Base-by-base conservation (phyloP, 75 land plant species). In the Picea glauca region DNA sequence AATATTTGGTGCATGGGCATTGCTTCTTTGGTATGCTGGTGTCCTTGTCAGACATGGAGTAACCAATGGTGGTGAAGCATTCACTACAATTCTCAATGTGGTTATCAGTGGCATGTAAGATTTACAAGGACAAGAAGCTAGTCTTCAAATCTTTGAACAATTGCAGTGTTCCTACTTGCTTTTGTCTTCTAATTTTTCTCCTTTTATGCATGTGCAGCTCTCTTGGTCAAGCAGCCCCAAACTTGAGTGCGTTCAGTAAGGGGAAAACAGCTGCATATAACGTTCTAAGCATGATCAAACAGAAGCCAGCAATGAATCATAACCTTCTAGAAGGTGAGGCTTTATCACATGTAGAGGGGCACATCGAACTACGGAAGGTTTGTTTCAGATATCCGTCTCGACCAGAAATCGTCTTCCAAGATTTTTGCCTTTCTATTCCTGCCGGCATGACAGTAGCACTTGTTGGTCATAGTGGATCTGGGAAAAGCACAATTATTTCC, bases 391-490 rank as follows among this genome's bases (percentile, higher is more conserved):
- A 92, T 77, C 94, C 92, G 38, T 88, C 93, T 31, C 80, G 93
- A 68, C 79, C 86, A 26, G 80, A 81, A 33, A 74, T 77, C 46
- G 73, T 87, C 30, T 85, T 93, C 57, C 78, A 87, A 67, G 84
- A 89, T 57, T 81, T 93, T 62, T 83, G 81, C 82, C 83, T 91
- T 58, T 80, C 84, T 6, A 83, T 93, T 26, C 81, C 83, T 57
- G 89, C 93, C 62, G 93, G 95, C 20, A 87, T 82, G 57, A 89
- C 86, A 31, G 80, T 82, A 58, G 91, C 93, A 18, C 78, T 93
- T 79, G 90, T 91, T n/a, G 95, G 95, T 63, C 85, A 85, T 18
- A 91, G 93, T 76, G 95, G 95, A 12, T 93, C 95, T 31, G 95
- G 95, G 38, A 93, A 93, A 79, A 93, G 95, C 83, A 89, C 95